phyloP scores from a whole-genome alignment of 148 eudicot genomes.

The Rhododendron williamsianum region DNA sequence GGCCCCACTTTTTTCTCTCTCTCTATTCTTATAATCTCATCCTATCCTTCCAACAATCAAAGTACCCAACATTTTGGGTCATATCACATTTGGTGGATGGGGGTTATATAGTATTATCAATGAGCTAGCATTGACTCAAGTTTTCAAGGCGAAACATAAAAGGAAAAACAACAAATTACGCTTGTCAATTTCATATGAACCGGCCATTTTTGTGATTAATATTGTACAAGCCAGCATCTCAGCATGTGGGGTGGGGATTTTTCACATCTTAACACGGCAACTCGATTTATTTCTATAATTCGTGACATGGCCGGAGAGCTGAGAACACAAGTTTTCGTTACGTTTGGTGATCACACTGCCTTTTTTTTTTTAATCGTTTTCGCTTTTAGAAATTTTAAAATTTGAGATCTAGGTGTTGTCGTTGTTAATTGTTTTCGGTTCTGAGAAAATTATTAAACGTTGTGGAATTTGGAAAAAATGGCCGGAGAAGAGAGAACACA shows the following conservation, averaged over 20 bases:
- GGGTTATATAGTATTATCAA: background rate
- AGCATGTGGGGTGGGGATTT: background rate
- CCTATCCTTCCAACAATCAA: background rate
- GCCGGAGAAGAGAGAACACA: too few relatives aligned
- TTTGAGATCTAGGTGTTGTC: too few relatives aligned
- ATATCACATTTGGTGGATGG: background rate
- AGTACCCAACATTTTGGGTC: background rate
- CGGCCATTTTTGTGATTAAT: background rate
- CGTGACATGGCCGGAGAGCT: background rate
- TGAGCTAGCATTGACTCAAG: background rate
- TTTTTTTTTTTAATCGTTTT: too few relatives aligned
- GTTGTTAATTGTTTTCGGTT: too few relatives aligned
- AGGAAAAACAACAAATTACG: background rate
- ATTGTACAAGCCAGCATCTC: background rate
- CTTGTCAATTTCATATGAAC: background rate
- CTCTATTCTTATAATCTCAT: too few relatives aligned
- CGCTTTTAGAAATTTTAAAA: too few relatives aligned
- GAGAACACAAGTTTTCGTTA: background rate
- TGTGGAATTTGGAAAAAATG: too few relatives aligned
- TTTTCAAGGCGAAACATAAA: background rate
- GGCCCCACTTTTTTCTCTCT: background rate
- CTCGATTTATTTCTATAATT: background rate
- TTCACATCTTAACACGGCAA: background rate
- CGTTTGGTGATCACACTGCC: too few relatives aligned
- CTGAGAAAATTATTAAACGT: too few relatives aligned